phyloP scores from a whole-genome alignment of 768 basidiomycete genomes.

The Porpolomopsis calyptriformis region DNA sequence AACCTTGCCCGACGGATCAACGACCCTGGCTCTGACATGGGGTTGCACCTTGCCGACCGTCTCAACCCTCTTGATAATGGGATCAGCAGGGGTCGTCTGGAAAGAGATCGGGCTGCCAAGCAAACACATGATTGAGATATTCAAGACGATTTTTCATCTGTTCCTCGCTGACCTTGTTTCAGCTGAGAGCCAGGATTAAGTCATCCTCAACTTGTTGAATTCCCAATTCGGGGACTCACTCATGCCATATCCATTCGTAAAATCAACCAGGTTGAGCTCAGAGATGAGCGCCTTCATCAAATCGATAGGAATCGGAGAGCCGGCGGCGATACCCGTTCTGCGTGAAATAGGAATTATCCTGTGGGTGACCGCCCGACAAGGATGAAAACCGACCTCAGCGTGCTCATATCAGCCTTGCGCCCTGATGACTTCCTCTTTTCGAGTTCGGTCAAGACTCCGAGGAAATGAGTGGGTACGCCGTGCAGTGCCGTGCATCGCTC shows the following conservation, averaged over 20 bases:
- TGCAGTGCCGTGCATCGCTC: constrained; percentile 73
- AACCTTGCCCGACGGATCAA: constrained; percentile 45
- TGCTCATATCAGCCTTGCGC: constrained; percentile 35
- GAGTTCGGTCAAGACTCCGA: constrained; percentile 62
- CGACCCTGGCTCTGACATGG: constrained; percentile 66
- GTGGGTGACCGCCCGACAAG: neutral
- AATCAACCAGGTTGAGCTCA: constrained; percentile 54
- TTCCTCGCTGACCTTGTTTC: constrained; percentile 48
- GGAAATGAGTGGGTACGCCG: constrained; percentile 79
- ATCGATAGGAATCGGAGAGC: constrained; percentile 68
- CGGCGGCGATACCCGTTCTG: constrained; percentile 78
- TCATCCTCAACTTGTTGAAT: neutral
- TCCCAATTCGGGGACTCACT: constrained; percentile 38
- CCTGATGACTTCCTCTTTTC: constrained; percentile 40
- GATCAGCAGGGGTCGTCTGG: constrained; percentile 62
- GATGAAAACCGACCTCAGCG: constrained; percentile 38
- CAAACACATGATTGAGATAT: neutral
- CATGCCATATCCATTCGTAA: constrained; percentile 82
- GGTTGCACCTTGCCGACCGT: constrained; percentile 72
- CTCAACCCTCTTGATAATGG: constrained; percentile 65
- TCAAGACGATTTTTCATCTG: neutral
- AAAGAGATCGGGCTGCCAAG: constrained; percentile 64
- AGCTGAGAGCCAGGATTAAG: constrained; percentile 30
- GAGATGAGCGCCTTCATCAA: constrained; percentile 65
- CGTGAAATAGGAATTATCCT: neutral